Evolutionary conservation across 805 yeast species (phyloP), one percentile per base, ranked within the genome.

Genomic region (Starmerella cellae): DNA sequence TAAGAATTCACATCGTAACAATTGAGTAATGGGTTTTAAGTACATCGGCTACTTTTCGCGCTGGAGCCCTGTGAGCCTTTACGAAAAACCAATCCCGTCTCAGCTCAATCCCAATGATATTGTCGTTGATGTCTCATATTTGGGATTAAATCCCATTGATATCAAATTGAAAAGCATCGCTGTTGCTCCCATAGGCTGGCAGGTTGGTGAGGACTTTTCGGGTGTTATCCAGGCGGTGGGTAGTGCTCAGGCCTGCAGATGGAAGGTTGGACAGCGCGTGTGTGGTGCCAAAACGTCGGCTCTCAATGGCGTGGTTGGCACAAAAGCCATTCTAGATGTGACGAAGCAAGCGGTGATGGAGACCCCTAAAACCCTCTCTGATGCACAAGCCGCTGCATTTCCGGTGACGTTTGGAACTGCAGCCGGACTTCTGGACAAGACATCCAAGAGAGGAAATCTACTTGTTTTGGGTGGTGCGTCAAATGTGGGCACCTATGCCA

Each of bases 391-490:
- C 38, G 79, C 81, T 2, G 70, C 82, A 1, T 70, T 72, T 60
- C 80, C 83, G 0, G 60, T 78, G 49, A 77, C 74, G 0, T 73
- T 70, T 49, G 73, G 75, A 17, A 78, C 93, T 3, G 87, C 88
- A 0, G 67, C 55, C 49, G 56, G 63, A 38, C 55, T 67, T 38
- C 56, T 70, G 24, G 55, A 56, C 8, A 26, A 32, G 14, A 36
- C 46, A 13, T 9, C 35, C 2, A 38, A 35, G 21, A 14, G 14
- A 14, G 48, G 48, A 3, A 32, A 21, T 19, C 39, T 47, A 32
- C 64, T 81, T 37, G 68, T 82, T 18, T 62, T 80, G 37, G 94
- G 94, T 30, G 88, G 80, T 21, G 77, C 81, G 8, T 75, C 93
- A 1, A 61, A 77, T 13, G 85, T 79, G 14, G 85, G 87, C 19